phyloP scores from a whole-genome alignment of 805 yeast species.

The Yueomyces sp. region DNA sequence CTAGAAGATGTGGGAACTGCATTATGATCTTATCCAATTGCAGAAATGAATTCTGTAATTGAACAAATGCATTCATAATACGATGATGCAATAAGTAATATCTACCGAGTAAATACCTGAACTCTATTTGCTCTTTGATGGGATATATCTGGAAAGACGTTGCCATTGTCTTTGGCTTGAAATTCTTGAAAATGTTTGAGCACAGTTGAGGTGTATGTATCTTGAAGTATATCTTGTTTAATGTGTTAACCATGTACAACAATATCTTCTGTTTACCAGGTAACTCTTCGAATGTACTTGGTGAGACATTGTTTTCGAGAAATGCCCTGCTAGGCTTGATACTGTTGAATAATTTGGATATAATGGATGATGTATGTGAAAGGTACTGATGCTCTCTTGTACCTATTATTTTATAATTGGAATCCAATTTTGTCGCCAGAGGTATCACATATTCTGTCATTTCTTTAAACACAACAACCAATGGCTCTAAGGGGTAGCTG shows the following conservation, averaged over 20 bases:
- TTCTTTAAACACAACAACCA: conserved; percentile 11
- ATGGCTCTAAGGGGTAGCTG: conserved; percentile 22
- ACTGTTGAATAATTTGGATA: conserved; percentile 47
- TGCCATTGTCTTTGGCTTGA: conserved; percentile 44
- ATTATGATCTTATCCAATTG: conserved; percentile 11
- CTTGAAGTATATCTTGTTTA: conserved; percentile 44
- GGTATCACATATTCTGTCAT: conserved; percentile 27
- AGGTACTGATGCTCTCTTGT: conserved; percentile 25
- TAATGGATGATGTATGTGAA: conserved; percentile 37
- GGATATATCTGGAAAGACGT: conserved; percentile 33
- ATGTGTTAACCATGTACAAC: conserved; percentile 36
- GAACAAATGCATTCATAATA: conserved; percentile 36
- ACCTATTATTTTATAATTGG: conserved; percentile 6
- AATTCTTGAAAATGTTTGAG: conserved; percentile 25
- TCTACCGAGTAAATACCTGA: conserved; percentile 41
- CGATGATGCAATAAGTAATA: conserved; percentile 42
- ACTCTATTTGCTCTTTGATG: conserved; percentile 37
- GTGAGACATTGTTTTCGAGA: conserved; percentile 5
- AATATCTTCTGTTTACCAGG: conserved; percentile 34
- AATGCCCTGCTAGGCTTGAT: conserved; percentile 30
- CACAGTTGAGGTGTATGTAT: conserved; percentile 25
- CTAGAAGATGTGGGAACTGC: conserved; percentile 15
- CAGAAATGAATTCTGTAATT: conserved; percentile 40
- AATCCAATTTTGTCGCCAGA: conserved; percentile 14
- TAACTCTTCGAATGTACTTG: conserved; percentile 2